Evolutionary conservation across 768 basidiomycete species (phyloP).

Genomic region (Boletus sp.): DNA sequence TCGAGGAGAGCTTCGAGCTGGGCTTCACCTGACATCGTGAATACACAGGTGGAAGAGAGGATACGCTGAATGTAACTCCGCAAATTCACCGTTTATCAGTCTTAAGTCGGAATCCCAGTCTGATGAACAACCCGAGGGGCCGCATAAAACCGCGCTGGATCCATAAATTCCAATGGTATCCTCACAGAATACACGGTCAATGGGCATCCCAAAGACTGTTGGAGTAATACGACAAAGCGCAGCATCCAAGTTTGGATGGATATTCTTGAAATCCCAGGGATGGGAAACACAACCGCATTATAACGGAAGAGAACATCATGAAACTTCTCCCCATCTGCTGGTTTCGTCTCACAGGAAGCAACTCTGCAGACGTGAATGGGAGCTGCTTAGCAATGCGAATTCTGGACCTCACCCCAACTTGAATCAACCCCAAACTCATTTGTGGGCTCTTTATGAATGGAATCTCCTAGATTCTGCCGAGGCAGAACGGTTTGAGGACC

Average conservation of each 20-base stretch:
- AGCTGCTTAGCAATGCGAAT: neutral
- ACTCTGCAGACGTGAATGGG: neutral
- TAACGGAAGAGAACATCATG: neutral
- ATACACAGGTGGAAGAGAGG: neutral
- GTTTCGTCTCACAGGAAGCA: conserved; percentile 13
- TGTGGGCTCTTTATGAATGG: neutral
- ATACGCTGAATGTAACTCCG: neutral
- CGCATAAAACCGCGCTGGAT: neutral
- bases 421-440: neutral
- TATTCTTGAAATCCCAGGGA: conserved; percentile 6
- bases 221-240: neutral
- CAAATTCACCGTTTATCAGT: neutral
- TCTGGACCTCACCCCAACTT: neutral
- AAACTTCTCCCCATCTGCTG: neutral
- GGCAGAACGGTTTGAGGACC: too few relatives aligned
- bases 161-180: neutral
- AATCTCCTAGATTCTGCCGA: neutral
- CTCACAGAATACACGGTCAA: neutral
- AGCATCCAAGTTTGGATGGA: neutral
- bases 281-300: neutral
- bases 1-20: conserved; percentile 32
- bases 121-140: neutral
- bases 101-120: neutral
- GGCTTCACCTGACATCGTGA: conserved; percentile 22
- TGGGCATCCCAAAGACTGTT: neutral